Conservation (phyloP, 768 basidiomycete genomes). For the Mycena sanguinolenta region DNA sequence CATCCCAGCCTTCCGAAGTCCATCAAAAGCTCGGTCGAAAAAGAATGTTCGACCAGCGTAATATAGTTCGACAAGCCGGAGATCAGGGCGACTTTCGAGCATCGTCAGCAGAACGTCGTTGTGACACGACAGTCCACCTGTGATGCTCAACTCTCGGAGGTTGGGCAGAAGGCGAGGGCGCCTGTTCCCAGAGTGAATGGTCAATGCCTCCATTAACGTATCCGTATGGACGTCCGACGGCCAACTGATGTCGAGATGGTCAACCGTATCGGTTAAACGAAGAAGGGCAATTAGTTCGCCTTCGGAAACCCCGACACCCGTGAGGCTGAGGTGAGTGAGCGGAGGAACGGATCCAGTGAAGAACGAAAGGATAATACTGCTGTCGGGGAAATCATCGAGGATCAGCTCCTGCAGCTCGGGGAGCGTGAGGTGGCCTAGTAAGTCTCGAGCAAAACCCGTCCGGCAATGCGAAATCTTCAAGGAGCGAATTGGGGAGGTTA, state of each 20-base stretch:
- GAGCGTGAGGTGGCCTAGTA: not conserved
- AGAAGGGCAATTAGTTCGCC: slow-evolving; percentile 26
- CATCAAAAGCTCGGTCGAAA: slow-evolving; percentile 29
- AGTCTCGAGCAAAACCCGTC: not conserved
- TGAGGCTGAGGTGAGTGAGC: slow-evolving; percentile 27
- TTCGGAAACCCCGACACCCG: slow-evolving; percentile 15
- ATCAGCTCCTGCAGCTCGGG: slow-evolving; percentile 8
- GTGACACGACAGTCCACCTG: slow-evolving; percentile 27
- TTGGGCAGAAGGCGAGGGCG: slow-evolving; percentile 3
- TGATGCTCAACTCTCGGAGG: slow-evolving; percentile 22
- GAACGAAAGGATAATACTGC: not conserved
- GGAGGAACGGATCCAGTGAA: not conserved
- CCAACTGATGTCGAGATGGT: slow-evolving; percentile 28
- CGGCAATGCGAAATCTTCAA: slow-evolving; percentile 18
- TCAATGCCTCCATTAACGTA: slow-evolving; percentile 25
- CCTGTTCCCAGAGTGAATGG: slow-evolving; percentile 3
- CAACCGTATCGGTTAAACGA: slow-evolving; percentile 8
- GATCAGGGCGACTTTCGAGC: slow-evolving; percentile 18
- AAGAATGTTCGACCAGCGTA: slow-evolving; percentile 32
- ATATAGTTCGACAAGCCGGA: slow-evolving; percentile 24
- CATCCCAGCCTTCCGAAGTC: slow-evolving; percentile 22
- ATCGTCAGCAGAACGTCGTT: slow-evolving; percentile 22
- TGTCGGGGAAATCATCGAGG: slow-evolving; percentile 15
- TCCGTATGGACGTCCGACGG: slow-evolving; percentile 28
- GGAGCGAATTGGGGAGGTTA: slow-evolving; percentile 9